Evolutionary conservation across 495 filamentous ascomycete species (phyloP).

Genomic region (Collariella sp.): DNA sequence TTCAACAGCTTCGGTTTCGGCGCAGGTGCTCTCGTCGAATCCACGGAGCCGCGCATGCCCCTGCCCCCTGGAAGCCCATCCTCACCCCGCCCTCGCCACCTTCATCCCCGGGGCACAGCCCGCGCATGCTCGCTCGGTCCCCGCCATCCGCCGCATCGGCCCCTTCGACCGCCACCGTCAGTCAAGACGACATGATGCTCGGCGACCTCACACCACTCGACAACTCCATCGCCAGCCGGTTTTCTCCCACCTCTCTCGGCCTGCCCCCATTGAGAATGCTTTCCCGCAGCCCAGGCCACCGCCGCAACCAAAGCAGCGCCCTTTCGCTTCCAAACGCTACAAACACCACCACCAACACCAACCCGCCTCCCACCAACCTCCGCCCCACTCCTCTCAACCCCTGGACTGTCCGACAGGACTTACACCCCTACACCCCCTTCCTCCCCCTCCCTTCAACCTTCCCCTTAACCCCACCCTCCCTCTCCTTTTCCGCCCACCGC

Average conservation of each 20-base stretch:
- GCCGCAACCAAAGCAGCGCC: constrained; percentile 13
- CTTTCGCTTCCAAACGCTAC: neutral
- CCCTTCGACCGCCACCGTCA: neutral
- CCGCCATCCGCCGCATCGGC: constrained; percentile 13
- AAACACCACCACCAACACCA: neutral
- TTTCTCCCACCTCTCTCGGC: neutral
- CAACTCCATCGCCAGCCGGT: constrained; percentile 12
- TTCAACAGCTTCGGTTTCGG: constrained; percentile 36
- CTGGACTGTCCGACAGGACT: too few relatives aligned
- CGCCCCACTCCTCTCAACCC: neutral
- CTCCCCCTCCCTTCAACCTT: too few relatives aligned
- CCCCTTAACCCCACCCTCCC: too few relatives aligned
- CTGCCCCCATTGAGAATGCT: too few relatives aligned
- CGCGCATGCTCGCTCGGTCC: constrained; percentile 7
- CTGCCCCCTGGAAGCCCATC: constrained; percentile 4
- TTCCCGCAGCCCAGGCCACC: neutral
- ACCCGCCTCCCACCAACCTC: neutral
- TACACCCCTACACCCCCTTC: too few relatives aligned
- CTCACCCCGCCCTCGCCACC: constrained; percentile 13
- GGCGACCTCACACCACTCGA: neutral
- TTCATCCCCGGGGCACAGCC: constrained; percentile 24
- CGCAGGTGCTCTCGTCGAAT: constrained; percentile 27
- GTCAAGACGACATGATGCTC: neutral
- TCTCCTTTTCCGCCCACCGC: too few relatives aligned
- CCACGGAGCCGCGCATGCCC: constrained; percentile 10